Evolutionary conservation across 257 asterid genomes (phyloP).

Genomic region (Linderniella brevidens): DNA sequence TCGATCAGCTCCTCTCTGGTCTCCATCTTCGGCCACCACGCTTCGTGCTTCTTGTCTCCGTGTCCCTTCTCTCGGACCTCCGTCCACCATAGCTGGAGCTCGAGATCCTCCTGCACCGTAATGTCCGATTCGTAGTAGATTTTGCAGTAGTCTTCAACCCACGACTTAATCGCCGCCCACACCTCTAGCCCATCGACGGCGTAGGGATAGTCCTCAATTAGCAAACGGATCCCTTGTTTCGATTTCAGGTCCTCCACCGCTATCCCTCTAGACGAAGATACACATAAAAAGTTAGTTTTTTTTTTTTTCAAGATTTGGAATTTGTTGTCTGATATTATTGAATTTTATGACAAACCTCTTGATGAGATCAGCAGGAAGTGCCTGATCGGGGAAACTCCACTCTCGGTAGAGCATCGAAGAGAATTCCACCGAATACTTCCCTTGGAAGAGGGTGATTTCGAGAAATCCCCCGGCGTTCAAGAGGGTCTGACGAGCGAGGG

Average conservation of each 20-base stretch:
- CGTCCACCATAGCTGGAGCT: constrained; percentile 79
- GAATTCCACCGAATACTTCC: constrained; percentile 44
- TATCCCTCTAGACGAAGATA: constrained; percentile 26
- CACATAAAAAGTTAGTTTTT: constrained; percentile 2
- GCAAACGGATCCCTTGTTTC: constrained; percentile 41
- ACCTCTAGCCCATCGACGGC: constrained; percentile 77
- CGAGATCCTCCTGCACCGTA: constrained; percentile 25
- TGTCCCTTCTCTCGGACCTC: constrained; percentile 55
- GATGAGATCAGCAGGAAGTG: constrained; percentile 69
- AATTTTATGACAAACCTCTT: constrained; percentile 26
- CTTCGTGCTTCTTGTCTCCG: constrained; percentile 47
- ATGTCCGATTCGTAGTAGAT: constrained; percentile 39
- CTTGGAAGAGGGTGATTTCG: constrained; percentile 44
- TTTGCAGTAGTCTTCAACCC: constrained; percentile 56
- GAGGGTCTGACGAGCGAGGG: constrained; percentile 45
- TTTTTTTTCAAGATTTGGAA: constrained; percentile 1
- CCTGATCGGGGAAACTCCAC: constrained; percentile 62
- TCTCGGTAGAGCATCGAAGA: constrained; percentile 32
- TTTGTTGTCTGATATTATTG: too few relatives aligned
- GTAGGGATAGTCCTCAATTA: constrained; percentile 57
- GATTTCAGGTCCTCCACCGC: constrained; percentile 44
- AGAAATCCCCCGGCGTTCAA: constrained; percentile 49
- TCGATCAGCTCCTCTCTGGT: constrained; percentile 31
- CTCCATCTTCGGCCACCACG: constrained; percentile 73
- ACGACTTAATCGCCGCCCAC: constrained; percentile 62